A percentile compares a stretch with the other conserved stretches of the same genome.
Conservation (phyloP, 495 filamentous ascomycete species). For the Rostrohypoxylon terebratum region DNA sequence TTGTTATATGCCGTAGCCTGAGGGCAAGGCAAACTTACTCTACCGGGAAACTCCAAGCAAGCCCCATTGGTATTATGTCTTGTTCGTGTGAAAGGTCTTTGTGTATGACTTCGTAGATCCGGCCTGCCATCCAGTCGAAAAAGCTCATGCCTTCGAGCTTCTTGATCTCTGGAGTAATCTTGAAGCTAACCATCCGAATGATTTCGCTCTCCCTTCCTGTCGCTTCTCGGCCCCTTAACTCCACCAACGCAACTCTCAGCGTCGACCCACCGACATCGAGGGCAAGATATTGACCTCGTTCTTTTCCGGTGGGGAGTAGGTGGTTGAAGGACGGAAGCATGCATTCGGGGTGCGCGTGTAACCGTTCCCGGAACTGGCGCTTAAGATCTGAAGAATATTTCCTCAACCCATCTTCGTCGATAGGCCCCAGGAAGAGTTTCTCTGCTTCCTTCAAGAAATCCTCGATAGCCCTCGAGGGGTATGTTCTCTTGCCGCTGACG, state of each 20-base stretch:
- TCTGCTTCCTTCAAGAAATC: conserved; percentile 53
- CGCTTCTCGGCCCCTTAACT: conserved; percentile 67
- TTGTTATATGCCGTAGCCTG: background rate
- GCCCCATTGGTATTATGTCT: conserved; percentile 67
- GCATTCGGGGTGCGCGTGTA: conserved; percentile 60
- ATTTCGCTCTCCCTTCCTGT: conserved; percentile 57
- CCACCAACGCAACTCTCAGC: conserved; percentile 80
- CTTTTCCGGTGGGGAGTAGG: conserved; percentile 77
- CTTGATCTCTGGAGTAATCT: conserved; percentile 61
- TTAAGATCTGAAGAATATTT: conserved; percentile 59
- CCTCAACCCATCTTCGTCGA: conserved; percentile 53
- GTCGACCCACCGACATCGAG: conserved; percentile 81
- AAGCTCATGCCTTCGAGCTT: conserved; percentile 63
- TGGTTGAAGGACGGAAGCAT: conserved; percentile 75
- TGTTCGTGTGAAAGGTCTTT: conserved; percentile 51
- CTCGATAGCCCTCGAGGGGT: conserved; percentile 42
- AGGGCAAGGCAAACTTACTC: conserved; percentile 64
- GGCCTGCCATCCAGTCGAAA: conserved; percentile 86
- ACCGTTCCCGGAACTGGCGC: conserved; percentile 59
- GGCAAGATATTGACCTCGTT: conserved; percentile 71
- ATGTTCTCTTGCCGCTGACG: conserved; percentile 42
- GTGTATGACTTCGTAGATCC: conserved; percentile 69
- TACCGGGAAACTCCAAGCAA: conserved; percentile 91
- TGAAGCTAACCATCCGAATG: conserved; percentile 61
- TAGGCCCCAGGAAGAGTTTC: conserved; percentile 52